phyloP scores from a whole-genome alignment of 2,329 filamentous ascomycete genomes.

The Orbilia quercus region DNA sequence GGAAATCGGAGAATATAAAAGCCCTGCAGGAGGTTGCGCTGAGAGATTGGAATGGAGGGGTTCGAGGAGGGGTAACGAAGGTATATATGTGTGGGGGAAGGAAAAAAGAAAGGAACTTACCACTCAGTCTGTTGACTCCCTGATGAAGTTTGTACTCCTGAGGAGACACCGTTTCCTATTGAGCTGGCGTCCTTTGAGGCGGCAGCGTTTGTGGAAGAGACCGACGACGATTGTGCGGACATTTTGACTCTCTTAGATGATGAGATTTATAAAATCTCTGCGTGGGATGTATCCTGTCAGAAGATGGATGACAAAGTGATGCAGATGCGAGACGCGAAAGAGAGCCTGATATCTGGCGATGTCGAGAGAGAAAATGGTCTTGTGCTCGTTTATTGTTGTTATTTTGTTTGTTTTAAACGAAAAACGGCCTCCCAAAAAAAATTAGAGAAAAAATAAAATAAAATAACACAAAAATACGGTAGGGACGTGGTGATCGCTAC shows the following conservation, averaged over 20 bases:
- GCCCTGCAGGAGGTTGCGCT: slow-evolving; percentile 3
- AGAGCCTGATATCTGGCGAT: slow-evolving; percentile 27
- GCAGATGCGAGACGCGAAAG: slow-evolving; percentile 26
- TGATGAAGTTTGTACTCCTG: slow-evolving; percentile 27
- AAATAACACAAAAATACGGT: slow-evolving; percentile 18
- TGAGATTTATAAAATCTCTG: too few relatives aligned
- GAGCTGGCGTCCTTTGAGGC: slow-evolving; percentile 43
- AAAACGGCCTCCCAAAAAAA: too few relatives aligned
- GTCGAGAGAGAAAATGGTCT: slow-evolving; percentile 14
- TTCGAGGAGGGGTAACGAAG: slow-evolving; percentile 37
- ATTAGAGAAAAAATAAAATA: neutral
- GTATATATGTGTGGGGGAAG: slow-evolving; percentile 3
- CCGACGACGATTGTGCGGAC: slow-evolving; percentile 47
- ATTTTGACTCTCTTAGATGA: slow-evolving; percentile 26
- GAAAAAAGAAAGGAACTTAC: slow-evolving; percentile 21
- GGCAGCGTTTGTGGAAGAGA: slow-evolving; percentile 46
- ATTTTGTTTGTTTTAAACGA: too few relatives aligned
- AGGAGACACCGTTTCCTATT: slow-evolving; percentile 51
- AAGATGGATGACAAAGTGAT: slow-evolving; percentile 1
- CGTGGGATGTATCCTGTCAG: slow-evolving; percentile 14
- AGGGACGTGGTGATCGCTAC: slow-evolving; percentile 30
- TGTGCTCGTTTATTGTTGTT: slow-evolving; percentile 21
- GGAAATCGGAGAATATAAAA: neutral
- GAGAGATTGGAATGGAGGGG: slow-evolving; percentile 46
- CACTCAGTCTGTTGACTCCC: slow-evolving; percentile 52